Evolutionary conservation across 1,139 yeast species (phyloP).

Genomic region (Scheffersomyces segobiensis): DNA sequence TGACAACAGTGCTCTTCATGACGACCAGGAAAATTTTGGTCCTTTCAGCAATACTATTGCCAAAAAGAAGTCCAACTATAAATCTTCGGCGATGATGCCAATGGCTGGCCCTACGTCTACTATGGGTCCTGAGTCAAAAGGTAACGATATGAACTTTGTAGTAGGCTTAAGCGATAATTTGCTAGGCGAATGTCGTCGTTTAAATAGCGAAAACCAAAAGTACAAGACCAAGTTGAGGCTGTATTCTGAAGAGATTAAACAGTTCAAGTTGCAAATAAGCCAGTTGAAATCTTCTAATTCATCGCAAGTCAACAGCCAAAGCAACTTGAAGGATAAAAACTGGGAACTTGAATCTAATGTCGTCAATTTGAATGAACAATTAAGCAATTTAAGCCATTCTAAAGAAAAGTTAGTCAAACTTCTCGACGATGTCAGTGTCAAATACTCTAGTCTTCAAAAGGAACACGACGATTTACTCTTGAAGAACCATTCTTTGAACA

Average conservation of each 20-base stretch:
- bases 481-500: conserved; percentile 39
- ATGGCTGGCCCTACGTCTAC: conserved; percentile 30
- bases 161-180: conserved; percentile 82
- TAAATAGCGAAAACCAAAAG: conserved; percentile 68
- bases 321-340: conserved; percentile 62
- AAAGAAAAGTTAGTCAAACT: conserved; percentile 33
- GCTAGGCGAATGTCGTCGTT: conserved; percentile 73
- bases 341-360: conserved; percentile 75
- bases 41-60: conserved; percentile 21
- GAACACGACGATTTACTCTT: conserved; percentile 52
- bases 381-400: conserved; percentile 24
- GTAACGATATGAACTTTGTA: conserved; percentile 75
- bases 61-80: conserved; percentile 17
- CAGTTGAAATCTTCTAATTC: conserved; percentile 33
- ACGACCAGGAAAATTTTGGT: conserved; percentile 21
- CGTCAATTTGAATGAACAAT: conserved; percentile 50
- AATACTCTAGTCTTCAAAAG: conserved; percentile 33
- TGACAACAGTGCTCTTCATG: conserved; percentile 3
- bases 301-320: conserved; percentile 37
- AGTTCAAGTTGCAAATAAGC: conserved; percentile 37
- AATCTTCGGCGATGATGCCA: conserved; percentile 11
- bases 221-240: conserved; percentile 44
- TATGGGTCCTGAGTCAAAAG: conserved; percentile 47
- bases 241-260: conserved; percentile 41
- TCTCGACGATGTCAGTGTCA: conserved; percentile 32